phyloP scores from a whole-genome alignment of 441 rosid species.

The Gossypium davidsonii region DNA sequence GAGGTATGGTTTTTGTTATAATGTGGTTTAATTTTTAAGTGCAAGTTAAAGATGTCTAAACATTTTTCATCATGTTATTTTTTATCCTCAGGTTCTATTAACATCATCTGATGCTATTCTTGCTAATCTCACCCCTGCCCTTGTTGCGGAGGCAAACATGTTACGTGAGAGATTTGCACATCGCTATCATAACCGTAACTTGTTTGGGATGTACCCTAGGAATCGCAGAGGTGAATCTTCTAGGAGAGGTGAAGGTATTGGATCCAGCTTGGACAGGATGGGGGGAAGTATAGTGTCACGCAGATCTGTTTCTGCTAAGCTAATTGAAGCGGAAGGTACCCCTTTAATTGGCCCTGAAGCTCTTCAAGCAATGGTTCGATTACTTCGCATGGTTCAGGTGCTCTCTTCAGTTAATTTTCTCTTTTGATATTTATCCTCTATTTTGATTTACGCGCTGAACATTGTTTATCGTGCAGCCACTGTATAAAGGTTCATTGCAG shows the following conservation, averaged over 20 bases:
- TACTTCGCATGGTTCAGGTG: conserved; percentile 97
- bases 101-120: conserved; percentile 97
- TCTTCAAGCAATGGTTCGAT: conserved; percentile 78
- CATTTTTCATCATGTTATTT: neutral
- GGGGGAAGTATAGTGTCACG: conserved; percentile 60
- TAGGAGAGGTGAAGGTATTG: conserved; percentile 74
- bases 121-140: conserved; percentile 97
- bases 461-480: conserved; percentile 50
- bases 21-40: neutral
- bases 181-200: conserved; percentile 76
- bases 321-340: conserved; percentile 87
- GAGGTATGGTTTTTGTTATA: conserved; percentile 49
- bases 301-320: conserved; percentile 56
- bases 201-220: conserved; percentile 94
- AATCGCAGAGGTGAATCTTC: conserved; percentile 94
- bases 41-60: neutral
- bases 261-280: conserved; percentile 59
- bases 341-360: conserved; percentile 83
- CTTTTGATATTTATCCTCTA: neutral
- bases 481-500: conserved; percentile 88
- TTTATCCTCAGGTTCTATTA: conserved; percentile 65
- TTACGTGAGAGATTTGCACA: conserved; percentile 95
- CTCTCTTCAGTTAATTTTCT: neutral
- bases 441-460: conserved; percentile 12
- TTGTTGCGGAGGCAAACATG: conserved; percentile 99